phyloP scores from a whole-genome alignment of 768 basidiomycete genomes.

The Pulveroboletus sp. region DNA sequence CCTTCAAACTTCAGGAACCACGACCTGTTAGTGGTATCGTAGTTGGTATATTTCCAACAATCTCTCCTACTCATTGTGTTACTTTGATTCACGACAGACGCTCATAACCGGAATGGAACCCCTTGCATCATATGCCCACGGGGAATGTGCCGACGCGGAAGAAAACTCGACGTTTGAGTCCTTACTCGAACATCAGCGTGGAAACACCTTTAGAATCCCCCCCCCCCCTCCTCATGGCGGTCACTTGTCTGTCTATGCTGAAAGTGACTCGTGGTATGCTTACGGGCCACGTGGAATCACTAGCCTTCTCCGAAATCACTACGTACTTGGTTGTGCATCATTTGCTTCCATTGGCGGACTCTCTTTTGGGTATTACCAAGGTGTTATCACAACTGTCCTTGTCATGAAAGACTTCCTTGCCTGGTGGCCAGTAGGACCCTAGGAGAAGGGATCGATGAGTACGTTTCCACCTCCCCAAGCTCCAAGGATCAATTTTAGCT shows the following conservation, averaged over 20 bases:
- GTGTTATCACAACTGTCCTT: conserved; percentile 82
- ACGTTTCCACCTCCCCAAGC: conserved; percentile 49
- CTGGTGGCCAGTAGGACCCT: conserved; percentile 67
- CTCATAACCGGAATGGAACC: conserved; percentile 7
- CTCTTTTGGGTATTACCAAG: conserved; percentile 83
- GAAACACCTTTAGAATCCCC: conserved; percentile 19
- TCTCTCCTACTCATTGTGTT: neutral
- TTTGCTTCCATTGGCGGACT: conserved; percentile 78
- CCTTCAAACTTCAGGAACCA: too few relatives aligned
- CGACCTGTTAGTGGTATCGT: too few relatives aligned
- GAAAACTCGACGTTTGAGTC: conserved; percentile 12
- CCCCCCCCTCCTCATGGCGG: too few relatives aligned
- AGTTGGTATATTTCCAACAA: conserved; percentile 12
- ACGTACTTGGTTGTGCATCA: conserved; percentile 63
- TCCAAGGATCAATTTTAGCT: conserved; percentile 74
- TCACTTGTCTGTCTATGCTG: conserved; percentile 20
- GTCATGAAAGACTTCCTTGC: conserved; percentile 74
- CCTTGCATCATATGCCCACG: conserved; percentile 7
- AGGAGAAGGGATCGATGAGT: conserved; percentile 82
- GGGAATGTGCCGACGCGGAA: conserved; percentile 11
- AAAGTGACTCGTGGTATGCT: conserved; percentile 50
- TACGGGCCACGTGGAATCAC: conserved; percentile 71
- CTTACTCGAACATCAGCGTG: conserved; percentile 18
- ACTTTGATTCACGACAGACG: conserved; percentile 4
- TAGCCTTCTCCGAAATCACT: conserved; percentile 64